These are phyloP conservation scores for Fusarium duplospermum DNA, from an alignment of 2,329 filamentous ascomycete genomes.

Conservation along the genomic window DNA sequence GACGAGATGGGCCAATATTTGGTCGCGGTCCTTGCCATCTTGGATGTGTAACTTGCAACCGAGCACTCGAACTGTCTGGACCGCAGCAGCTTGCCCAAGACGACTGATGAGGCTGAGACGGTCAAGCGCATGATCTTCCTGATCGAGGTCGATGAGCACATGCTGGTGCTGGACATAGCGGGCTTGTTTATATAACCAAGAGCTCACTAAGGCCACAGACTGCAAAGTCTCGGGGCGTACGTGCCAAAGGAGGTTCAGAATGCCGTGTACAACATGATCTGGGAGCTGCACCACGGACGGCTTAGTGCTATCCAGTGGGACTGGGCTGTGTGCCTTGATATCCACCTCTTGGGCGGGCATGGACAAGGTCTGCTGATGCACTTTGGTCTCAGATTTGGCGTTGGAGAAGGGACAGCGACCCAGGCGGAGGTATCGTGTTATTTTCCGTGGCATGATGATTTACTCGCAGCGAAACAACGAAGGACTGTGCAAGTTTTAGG, in stretches of 20 bases:
- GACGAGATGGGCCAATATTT: background rate
- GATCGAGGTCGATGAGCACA: conserved; percentile 4
- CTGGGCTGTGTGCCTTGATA: conserved; percentile 2
- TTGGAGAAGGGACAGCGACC: background rate
- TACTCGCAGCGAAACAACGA: background rate
- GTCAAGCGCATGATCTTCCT: background rate
- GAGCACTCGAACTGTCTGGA: background rate
- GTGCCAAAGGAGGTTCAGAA: background rate
- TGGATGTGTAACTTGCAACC: background rate
- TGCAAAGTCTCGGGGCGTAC: background rate
- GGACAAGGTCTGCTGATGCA: background rate
- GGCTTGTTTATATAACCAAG: background rate
- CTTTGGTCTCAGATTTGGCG: background rate
- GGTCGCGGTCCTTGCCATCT: background rate
- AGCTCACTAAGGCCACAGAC: conserved; percentile 4
- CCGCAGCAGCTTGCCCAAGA: background rate
- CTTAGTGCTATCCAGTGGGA: conserved; percentile 1
- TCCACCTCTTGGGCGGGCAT: background rate
- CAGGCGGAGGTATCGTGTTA: background rate
- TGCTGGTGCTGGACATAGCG: background rate
- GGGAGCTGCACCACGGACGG: conserved; percentile 1
- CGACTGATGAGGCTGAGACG: conserved; percentile 2
- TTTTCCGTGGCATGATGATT: background rate
- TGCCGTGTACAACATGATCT: background rate
- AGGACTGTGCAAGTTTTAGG: background rate